Percentiles rank a stretch among this genome's conserved stretches.
Evolutionary conservation across 495 filamentous ascomycete genomes (phyloP).

Genomic region (Tricharina praecox): DNA sequence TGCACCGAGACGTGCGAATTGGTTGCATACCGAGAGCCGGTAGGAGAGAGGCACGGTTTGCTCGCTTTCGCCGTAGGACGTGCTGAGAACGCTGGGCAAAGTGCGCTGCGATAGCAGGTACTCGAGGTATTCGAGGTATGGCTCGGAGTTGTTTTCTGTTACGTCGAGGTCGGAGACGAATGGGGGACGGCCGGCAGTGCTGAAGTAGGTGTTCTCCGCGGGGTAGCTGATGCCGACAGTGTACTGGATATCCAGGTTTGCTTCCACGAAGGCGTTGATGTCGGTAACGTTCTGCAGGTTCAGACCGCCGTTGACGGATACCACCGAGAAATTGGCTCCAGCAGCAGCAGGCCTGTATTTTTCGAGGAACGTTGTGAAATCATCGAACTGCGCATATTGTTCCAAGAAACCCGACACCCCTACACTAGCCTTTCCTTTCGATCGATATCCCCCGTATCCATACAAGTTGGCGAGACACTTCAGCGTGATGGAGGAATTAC

Average conservation of each 20-base stretch:
- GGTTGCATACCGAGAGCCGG: slow-evolving; percentile 45
- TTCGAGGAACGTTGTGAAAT: slow-evolving; percentile 39
- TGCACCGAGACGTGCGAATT: slow-evolving; percentile 55
- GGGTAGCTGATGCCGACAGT: slow-evolving; percentile 43
- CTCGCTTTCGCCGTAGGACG: slow-evolving; percentile 58
- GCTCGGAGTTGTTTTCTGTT: slow-evolving; percentile 48
- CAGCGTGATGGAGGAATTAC: slow-evolving; percentile 34
- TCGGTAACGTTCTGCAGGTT: slow-evolving; percentile 33
- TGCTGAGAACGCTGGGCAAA: slow-evolving; percentile 56
- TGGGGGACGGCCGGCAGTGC: slow-evolving; percentile 45
- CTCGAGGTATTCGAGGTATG: slow-evolving; percentile 64
- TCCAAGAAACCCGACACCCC: slow-evolving; percentile 56
- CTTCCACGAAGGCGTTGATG: slow-evolving; percentile 38
- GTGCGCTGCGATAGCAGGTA: slow-evolving; percentile 46
- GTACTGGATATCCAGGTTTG: slow-evolving; percentile 59
- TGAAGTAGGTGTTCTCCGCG: slow-evolving; percentile 43
- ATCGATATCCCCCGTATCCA: slow-evolving; percentile 35
- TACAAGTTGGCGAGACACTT: slow-evolving; percentile 44
- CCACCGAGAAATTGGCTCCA: slow-evolving; percentile 42
- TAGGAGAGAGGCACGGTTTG: slow-evolving; percentile 47
- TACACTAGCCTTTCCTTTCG: slow-evolving; percentile 32
- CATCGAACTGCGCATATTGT: slow-evolving; percentile 44
- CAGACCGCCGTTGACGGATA: slow-evolving; percentile 42
- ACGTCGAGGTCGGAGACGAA: slow-evolving; percentile 35
- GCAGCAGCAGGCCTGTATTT: slow-evolving; percentile 34